A percentile compares a stretch with the other conserved stretches of the same genome.
Evolutionary conservation across 768 basidiomycete genomes (phyloP).

Genomic region (Suillus occidentalis): DNA sequence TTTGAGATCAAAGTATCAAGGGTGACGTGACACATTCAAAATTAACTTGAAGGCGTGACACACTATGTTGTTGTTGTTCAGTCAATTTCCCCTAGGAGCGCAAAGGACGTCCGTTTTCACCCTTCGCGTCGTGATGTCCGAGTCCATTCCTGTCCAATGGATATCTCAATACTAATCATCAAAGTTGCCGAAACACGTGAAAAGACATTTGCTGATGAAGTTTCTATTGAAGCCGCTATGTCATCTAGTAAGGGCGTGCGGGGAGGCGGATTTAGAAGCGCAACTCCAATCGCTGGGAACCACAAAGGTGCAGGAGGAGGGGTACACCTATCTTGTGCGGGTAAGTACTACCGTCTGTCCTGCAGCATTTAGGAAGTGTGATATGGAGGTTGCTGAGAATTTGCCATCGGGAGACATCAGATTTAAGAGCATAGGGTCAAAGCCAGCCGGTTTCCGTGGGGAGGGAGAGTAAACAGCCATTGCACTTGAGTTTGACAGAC

Average conservation of each 20-base stretch:
- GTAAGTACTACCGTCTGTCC: background rate
- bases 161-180: constrained; percentile 52
- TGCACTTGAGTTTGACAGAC: constrained; percentile 17
- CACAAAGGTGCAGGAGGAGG: background rate
- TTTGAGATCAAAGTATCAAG: too few species aligned
- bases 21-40: too few species aligned
- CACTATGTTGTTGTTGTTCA: constrained; percentile 5
- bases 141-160: constrained; percentile 49
- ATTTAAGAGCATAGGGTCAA: constrained; percentile 55
- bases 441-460: constrained; percentile 41
- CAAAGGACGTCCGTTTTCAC: background rate
- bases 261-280: background rate
- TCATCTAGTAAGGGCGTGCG: constrained; percentile 23
- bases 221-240: constrained; percentile 6
- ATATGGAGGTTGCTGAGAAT: constrained; percentile 23
- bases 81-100: too few species aligned
- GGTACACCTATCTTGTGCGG: background rate
- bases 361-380: constrained; percentile 26
- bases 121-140: constrained; percentile 32
- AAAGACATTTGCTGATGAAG: constrained; percentile 36
- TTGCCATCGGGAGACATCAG: constrained; percentile 40
- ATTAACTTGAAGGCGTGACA: constrained; percentile 2
- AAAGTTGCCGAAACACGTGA: constrained; percentile 52
- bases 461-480: constrained; percentile 41
- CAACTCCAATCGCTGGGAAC: background rate